These are phyloP conservation scores for Suillus hirtellus DNA, from an alignment of 768 basidiomycete species.

Conservation along the genomic window DNA sequence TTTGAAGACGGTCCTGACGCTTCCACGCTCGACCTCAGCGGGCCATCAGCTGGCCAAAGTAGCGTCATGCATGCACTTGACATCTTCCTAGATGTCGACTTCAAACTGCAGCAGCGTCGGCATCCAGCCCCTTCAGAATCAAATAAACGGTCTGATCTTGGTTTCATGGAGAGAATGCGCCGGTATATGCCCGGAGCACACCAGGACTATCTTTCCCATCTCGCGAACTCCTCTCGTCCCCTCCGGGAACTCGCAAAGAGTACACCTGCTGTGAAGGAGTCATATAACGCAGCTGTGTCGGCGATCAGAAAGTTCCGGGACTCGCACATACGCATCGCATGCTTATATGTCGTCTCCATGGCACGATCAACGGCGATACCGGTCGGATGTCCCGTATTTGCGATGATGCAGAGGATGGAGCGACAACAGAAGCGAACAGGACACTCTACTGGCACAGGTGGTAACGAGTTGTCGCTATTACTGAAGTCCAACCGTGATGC, in stretches of 20 bases:
- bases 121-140: constrained; percentile 64
- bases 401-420: constrained; percentile 53
- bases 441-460: constrained; percentile 83
- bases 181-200: constrained; percentile 95
- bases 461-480: constrained; percentile 77
- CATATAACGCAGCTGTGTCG: constrained; percentile 78
- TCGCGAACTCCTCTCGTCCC: constrained; percentile 59
- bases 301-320: constrained; percentile 85
- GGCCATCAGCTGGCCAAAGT: constrained; percentile 94
- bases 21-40: constrained; percentile 66
- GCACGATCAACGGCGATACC: constrained; percentile 57
- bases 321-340: constrained; percentile 86
- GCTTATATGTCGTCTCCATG: constrained; percentile 85
- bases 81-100: constrained; percentile 87
- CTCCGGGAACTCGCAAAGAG: constrained; percentile 61
- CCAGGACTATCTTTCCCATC: constrained; percentile 75
- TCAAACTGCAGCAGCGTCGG: constrained; percentile 72
- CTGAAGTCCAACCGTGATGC: constrained; percentile 91
- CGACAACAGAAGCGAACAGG: constrained; percentile 44
- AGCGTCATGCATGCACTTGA: constrained; percentile 86
- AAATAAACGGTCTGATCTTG: constrained; percentile 65
- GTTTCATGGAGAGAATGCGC: constrained; percentile 93
- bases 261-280: constrained; percentile 59
- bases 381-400: constrained; percentile 52
- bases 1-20: constrained; percentile 74